Evolutionary conservation across 2,329 filamentous ascomycete genomes (phyloP).

Genomic region (Penicillium sp.): DNA sequence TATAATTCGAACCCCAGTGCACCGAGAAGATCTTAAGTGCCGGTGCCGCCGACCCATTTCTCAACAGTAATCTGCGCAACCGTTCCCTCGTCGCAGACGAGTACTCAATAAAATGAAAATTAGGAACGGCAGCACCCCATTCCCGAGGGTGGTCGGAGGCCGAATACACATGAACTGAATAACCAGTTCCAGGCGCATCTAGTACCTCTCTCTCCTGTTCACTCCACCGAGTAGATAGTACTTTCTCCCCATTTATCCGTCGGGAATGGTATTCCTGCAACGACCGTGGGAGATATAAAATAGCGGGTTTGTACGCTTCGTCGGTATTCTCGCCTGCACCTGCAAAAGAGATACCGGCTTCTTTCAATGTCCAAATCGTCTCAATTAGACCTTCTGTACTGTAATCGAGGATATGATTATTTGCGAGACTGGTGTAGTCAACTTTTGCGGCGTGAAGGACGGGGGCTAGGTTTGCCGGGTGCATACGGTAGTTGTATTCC

Average conservation of each 20-base stretch:
- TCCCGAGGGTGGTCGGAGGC: conserved; percentile 39
- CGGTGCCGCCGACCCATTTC: background rate
- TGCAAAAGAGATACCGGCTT: conserved; percentile 28
- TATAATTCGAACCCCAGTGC: conserved; percentile 46
- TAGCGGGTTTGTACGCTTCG: conserved; percentile 31
- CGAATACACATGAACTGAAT: conserved; percentile 35
- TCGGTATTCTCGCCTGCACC: conserved; percentile 33
- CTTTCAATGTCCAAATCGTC: conserved; percentile 31
- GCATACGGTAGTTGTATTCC: conserved; percentile 44
- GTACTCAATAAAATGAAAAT: conserved; percentile 42
- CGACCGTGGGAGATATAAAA: conserved; percentile 23
- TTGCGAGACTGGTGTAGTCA: conserved; percentile 39
- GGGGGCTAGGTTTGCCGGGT: conserved; percentile 36
- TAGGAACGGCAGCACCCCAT: conserved; percentile 31
- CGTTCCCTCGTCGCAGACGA: conserved; percentile 11
- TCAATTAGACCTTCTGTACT: conserved; percentile 35
- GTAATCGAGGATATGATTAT: conserved; percentile 44
- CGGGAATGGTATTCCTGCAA: background rate
- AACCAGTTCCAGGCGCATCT: background rate
- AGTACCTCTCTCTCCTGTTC: background rate
- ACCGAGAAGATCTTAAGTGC: conserved; percentile 40
- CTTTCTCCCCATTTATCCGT: background rate
- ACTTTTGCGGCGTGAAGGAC: conserved; percentile 33
- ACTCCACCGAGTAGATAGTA: background rate
- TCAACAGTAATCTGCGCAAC: background rate